Evolutionary conservation across 148 eudicot genomes (phyloP).

Genomic region (Cornus suecica): DNA sequence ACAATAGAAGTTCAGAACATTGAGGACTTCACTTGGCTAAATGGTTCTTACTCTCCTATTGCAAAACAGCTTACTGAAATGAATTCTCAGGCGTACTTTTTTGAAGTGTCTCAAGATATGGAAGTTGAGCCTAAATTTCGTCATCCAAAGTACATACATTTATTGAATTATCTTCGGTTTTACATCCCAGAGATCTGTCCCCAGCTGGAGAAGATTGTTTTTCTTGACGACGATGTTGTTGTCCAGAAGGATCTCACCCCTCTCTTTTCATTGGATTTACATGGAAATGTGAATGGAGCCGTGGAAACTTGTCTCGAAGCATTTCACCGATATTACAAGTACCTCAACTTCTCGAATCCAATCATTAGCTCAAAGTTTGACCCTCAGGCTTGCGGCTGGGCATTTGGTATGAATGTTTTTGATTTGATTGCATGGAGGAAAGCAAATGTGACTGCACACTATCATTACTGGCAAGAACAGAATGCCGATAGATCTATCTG

Average conservation of each 20-base stretch:
- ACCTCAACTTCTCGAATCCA: constrained; percentile 71
- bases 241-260: constrained; percentile 73
- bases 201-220: constrained; percentile 70
- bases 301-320: constrained; percentile 87
- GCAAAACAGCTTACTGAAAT: constrained; percentile 35
- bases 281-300: constrained; percentile 80
- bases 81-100: constrained; percentile 40
- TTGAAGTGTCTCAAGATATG: constrained; percentile 44
- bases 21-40: constrained; percentile 70
- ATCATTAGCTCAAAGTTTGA: constrained; percentile 67
- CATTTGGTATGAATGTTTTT: constrained; percentile 76
- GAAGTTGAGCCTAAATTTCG: constrained; percentile 47
- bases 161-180: constrained; percentile 72
- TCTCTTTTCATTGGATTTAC: constrained; percentile 68
- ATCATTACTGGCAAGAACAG: constrained; percentile 67
- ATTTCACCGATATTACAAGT: constrained; percentile 68
- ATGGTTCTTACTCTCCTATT: constrained; percentile 63
- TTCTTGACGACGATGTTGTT: constrained; percentile 78
- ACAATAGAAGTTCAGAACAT: constrained; percentile 61
- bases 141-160: constrained; percentile 52
- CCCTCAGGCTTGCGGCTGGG: constrained; percentile 91
- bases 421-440: constrained; percentile 75
- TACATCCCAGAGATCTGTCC: constrained; percentile 74
- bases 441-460: constrained; percentile 54
- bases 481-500: constrained; percentile 54